phyloP scores from a whole-genome alignment of 345 rosid genomes.

The Hevea brasiliensis region DNA sequence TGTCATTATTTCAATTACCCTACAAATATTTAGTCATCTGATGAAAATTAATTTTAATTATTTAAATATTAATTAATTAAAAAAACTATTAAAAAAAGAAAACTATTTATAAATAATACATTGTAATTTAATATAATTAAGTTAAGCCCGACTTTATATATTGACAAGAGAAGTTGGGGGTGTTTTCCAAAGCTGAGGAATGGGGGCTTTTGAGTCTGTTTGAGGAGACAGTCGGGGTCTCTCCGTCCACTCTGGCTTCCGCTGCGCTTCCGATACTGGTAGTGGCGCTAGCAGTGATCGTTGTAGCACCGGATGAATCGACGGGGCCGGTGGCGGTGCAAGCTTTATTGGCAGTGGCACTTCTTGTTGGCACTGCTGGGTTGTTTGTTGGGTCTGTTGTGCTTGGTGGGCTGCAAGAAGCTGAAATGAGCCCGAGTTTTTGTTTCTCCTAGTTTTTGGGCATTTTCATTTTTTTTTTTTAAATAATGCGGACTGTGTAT shows the following conservation, averaged over 20 bases:
- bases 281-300: constrained; percentile 69
- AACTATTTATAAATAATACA: no score
- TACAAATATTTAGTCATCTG: no score
- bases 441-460: not conserved
- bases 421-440: constrained; percentile 45
- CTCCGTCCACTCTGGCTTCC: constrained; percentile 74
- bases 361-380: constrained; percentile 65
- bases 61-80: no score
- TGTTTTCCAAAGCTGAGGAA: constrained; percentile 91
- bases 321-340: constrained; percentile 60
- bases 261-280: constrained; percentile 67
- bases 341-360: constrained; percentile 63
- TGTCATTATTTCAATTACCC: no score
- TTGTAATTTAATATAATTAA: no score
- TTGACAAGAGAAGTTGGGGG: constrained; percentile 72
- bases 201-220: constrained; percentile 79
- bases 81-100: no score
- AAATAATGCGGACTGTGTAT: no score
- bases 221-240: constrained; percentile 55
- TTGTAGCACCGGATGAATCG: constrained; percentile 82
- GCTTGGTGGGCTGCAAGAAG: constrained; percentile 82
- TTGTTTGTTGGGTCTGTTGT: constrained; percentile 76
- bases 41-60: no score
- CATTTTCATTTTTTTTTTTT: no score
- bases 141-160: no score